Conservation (phyloP, 208 protist genomes). For the Leptomonas pyrrhocoris region DNA sequence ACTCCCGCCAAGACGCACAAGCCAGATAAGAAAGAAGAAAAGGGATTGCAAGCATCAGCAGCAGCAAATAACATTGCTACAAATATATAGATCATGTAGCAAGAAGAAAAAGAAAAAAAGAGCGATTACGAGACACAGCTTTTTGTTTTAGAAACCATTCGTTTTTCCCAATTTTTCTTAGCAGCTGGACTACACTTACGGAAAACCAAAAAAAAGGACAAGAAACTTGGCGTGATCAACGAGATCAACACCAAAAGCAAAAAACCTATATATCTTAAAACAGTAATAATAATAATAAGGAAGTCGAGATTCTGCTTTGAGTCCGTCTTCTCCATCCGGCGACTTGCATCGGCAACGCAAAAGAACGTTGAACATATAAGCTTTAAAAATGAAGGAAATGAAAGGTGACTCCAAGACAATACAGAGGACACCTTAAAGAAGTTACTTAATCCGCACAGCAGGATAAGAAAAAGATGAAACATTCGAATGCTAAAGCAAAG, state of each 20-base stretch:
- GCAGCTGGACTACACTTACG: conserved; percentile 9
- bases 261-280: neutral
- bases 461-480: conserved; percentile 11
- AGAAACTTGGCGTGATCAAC: neutral
- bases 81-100: neutral
- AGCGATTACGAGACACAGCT: conserved; percentile 18
- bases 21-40: conserved; percentile 24
- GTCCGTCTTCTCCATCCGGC: conserved; percentile 1
- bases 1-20: conserved; percentile 8
- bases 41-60: neutral
- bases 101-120: conserved; percentile 17
- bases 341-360: neutral
- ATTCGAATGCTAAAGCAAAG: neutral
- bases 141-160: conserved; percentile 19
- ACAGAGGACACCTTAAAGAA: conserved; percentile 17
- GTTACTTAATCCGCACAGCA: conserved; percentile 14
- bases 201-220: neutral
- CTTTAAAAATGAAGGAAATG: conserved; percentile 9
- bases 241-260: neutral
- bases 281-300: conserved; percentile 2
- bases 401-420: conserved; percentile 6
- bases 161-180: conserved; percentile 8
- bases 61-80: neutral
- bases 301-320: neutral
- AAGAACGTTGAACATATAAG: neutral